Evolutionary conservation across 2,329 filamentous ascomycete genomes (phyloP), one percentile per base, ranked within the genome.

Genomic region (Juglanconis sp.): DNA sequence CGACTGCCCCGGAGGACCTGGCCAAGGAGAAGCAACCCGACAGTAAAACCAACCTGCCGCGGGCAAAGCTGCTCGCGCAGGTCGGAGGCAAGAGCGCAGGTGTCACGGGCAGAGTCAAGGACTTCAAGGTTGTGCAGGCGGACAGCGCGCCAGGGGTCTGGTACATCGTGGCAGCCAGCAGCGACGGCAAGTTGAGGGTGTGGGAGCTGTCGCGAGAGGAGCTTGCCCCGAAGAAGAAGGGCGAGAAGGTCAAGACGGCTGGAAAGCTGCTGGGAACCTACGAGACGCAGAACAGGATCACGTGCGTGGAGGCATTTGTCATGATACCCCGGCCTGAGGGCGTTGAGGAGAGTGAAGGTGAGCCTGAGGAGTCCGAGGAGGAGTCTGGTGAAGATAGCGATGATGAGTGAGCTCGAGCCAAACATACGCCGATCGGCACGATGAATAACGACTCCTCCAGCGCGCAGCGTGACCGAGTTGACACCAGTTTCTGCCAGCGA

Each of bases 271-370:
- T 96, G 49, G 92, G 88, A 15, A 87, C 84, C 36, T 95, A 95
- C 69, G 89, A 93, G 74, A 96, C 93, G 30, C 87, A 88, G 50
- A 93, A 94, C 72, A 82, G 95, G 59, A 92, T 98, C 66, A 98
- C 93, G 42, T 98, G 95, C 72, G 71, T 98, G 68, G 87, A 86
- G 67, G 89, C 89, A 30, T 98, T 96, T 77, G 79, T 91, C 64
- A 96, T 98, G 91, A 83, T 90, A 73, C 83, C 87, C 67, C 79
- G 82, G 51, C 83, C 85, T 15, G 85, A 87, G 46, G 82, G 82
- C 30, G 78, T 80, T 49, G 86, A 86, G 67, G 85, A 84, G 17
- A 84, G 80, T 68, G 85, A 85, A 59, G 77, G 78, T 51, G 79
- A 81, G 65, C 74, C 74, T 47, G 80, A 76, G 10, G 77, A 75